A percentile compares a stretch with the other conserved stretches of the same genome.
Conservation (phyloP, 2,329 filamentous ascomycete genomes). For the Fusarium robinianum region DNA sequence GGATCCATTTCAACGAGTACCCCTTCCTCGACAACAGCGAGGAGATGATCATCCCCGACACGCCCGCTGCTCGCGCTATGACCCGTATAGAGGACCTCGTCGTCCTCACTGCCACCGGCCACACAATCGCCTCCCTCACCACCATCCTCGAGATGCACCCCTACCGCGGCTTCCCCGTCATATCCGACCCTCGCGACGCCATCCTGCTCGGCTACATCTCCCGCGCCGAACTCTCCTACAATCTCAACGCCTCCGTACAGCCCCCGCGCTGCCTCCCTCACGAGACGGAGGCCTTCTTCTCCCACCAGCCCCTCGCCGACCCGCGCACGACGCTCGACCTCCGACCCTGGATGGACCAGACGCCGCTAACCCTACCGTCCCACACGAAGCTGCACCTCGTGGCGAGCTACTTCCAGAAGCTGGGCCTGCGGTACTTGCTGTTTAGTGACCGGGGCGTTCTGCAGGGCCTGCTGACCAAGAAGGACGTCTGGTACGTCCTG, state of each 20-base stretch:
- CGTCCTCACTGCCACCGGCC: slow-evolving; percentile 82
- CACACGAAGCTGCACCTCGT: slow-evolving; percentile 80
- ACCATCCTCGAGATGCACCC: slow-evolving; percentile 72
- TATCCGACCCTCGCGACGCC: slow-evolving; percentile 76
- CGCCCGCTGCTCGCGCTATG: slow-evolving; percentile 88
- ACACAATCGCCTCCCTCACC: slow-evolving; percentile 79
- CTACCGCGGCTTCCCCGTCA: slow-evolving; percentile 90
- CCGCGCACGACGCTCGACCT: slow-evolving; percentile 80
- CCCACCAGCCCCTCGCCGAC: slow-evolving; percentile 80
- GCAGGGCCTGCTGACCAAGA: slow-evolving; percentile 90
- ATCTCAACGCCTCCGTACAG: slow-evolving; percentile 61
- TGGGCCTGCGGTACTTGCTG: slow-evolving; percentile 87
- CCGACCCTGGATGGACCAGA: slow-evolving; percentile 98
- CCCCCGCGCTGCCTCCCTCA: slow-evolving; percentile 64
- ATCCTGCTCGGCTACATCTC: slow-evolving; percentile 92
- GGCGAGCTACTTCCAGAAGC: slow-evolving; percentile 90
- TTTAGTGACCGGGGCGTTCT: slow-evolving; percentile 82
- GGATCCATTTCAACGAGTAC: slow-evolving; percentile 96
- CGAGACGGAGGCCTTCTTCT: slow-evolving; percentile 82
- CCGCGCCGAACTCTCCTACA: slow-evolving; percentile 84
- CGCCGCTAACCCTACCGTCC: slow-evolving; percentile 85
- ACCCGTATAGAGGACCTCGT: slow-evolving; percentile 89
- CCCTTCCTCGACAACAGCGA: slow-evolving; percentile 91
- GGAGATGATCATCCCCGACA: slow-evolving; percentile 80
- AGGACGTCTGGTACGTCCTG: slow-evolving; percentile 93